Conservation (phyloP, 352 stramenopile genomes). For the Phytophthora constricta region DNA sequence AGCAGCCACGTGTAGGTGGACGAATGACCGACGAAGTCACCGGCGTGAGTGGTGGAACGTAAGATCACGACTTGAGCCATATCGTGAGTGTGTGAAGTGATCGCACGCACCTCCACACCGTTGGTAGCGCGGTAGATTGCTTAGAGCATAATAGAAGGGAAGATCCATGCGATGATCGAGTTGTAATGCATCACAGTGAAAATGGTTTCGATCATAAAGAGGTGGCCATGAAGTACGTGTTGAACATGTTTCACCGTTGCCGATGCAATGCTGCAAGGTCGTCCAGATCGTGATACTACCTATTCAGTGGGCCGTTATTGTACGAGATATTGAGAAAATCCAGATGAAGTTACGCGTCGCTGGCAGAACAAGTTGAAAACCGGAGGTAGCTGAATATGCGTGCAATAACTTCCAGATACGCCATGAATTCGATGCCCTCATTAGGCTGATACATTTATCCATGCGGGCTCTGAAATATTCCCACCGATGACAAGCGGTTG, state of each 20-base stretch:
- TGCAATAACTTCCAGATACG: constrained; percentile 19
- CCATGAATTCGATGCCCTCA: constrained; percentile 4
- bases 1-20: constrained; percentile 50
- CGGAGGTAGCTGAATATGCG: constrained; percentile 30
- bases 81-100: constrained; percentile 29
- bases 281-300: no score
- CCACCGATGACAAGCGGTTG: constrained; percentile 27
- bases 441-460: constrained; percentile 13
- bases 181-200: constrained; percentile 55
- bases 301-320: constrained; percentile 31
- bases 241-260: constrained; percentile 34
- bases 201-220: constrained; percentile 51
- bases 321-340: constrained; percentile 55
- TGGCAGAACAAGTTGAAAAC: constrained; percentile 45
- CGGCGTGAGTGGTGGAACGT: constrained; percentile 15
- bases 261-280: no score
- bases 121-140: constrained; percentile 42
- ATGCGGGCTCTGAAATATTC: constrained; percentile 24
- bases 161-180: constrained; percentile 46
- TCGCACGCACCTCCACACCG: constrained; percentile 36
- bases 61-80: constrained; percentile 48
- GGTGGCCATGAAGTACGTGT: constrained; percentile 38
- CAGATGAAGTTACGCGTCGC: constrained; percentile 41
- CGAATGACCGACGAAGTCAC: constrained; percentile 48
- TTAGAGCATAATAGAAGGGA: constrained; percentile 48